Evolutionary conservation across 345 rosid genomes (phyloP).

Genomic region (Passiflora organensis): DNA sequence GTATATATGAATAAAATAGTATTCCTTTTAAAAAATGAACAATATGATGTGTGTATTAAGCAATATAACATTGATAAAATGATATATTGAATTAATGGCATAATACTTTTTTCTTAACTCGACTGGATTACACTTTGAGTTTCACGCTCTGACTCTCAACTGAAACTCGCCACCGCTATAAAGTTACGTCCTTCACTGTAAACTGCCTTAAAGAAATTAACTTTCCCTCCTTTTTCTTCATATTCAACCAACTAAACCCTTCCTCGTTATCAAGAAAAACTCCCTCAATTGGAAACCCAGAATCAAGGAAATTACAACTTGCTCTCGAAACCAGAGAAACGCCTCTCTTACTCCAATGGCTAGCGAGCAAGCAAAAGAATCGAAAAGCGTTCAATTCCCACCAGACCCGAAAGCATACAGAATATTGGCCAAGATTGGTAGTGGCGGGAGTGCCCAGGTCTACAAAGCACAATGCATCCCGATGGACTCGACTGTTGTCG

Average conservation of each 20-base stretch:
- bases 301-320: neutral
- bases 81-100: too few relatives aligned
- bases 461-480: slow-evolving; percentile 76
- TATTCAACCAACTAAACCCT: neutral
- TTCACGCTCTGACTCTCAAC: too few relatives aligned
- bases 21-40: too few relatives aligned
- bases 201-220: slow-evolving; percentile 10
- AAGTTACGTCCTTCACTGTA: too few relatives aligned
- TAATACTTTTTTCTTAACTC: too few relatives aligned
- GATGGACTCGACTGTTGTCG: slow-evolving; percentile 48
- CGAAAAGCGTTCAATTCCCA: slow-evolving; percentile 52
- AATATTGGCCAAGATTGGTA: slow-evolving; percentile 63
- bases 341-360: neutral
- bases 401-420: slow-evolving; percentile 54
- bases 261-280: neutral
- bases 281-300: neutral
- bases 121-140: too few relatives aligned
- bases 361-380: too few relatives aligned
- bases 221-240: slow-evolving; percentile 1
- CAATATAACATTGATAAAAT: too few relatives aligned
- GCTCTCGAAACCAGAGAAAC: neutral
- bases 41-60: too few relatives aligned
- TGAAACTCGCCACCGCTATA: too few relatives aligned
- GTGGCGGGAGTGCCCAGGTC: slow-evolving; percentile 66
- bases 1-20: too few relatives aligned